These are phyloP conservation scores for Pichia sp. DNA, from an alignment of 1,139 yeast genomes.

Conservation along the genomic window DNA sequence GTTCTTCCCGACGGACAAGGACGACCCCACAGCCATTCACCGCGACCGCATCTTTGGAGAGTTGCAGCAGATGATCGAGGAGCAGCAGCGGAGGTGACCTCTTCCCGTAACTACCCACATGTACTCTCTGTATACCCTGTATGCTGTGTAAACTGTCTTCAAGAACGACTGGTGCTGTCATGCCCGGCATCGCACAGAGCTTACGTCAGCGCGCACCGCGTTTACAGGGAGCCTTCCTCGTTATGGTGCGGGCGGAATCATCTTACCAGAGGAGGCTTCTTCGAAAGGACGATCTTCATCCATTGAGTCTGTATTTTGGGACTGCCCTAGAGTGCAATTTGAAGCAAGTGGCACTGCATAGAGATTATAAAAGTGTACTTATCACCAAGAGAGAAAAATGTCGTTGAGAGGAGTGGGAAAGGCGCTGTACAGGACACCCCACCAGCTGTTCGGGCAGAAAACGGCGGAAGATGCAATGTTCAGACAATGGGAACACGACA, in stretches of 20 bases:
- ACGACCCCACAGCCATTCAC: conserved; percentile 59
- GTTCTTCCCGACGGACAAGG: conserved; percentile 51
- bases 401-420: conserved; percentile 34
- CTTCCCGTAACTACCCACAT: neutral
- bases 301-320: too few species aligned
- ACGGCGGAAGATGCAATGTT: conserved; percentile 41
- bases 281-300: too few species aligned
- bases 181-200: neutral
- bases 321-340: neutral
- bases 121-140: neutral
- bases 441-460: conserved; percentile 32
- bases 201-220: neutral
- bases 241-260: neutral
- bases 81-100: conserved; percentile 7
- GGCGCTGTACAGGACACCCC: conserved; percentile 33
- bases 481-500: conserved; percentile 42
- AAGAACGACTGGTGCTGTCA: too few species aligned
- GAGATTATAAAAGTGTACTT: too few species aligned
- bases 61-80: conserved; percentile 47
- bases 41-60: conserved; percentile 59
- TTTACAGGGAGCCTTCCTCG: neutral
- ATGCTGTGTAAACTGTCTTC: neutral
- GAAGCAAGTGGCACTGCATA: too few species aligned
- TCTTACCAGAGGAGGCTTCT: too few species aligned
- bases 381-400: conserved; percentile 22